Conservation (phyloP, 164 flowering plant species). For the Magnolia sinica region DNA sequence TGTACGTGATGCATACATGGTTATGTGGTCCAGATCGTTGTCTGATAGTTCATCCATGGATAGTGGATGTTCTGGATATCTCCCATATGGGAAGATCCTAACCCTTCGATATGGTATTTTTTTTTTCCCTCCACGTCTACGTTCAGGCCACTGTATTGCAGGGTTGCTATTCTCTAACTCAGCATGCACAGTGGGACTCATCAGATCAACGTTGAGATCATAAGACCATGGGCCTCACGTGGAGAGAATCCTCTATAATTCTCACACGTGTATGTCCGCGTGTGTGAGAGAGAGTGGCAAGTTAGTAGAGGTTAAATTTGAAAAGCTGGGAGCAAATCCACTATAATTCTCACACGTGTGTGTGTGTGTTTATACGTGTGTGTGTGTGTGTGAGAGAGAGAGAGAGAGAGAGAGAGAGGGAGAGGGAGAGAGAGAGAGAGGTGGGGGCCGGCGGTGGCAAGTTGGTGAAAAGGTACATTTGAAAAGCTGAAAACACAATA, state of each 20-base stretch:
- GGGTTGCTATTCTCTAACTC: neutral
- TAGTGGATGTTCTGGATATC: neutral
- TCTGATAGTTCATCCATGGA: neutral
- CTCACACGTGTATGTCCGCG: too few relatives aligned
- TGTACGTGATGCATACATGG: neutral
- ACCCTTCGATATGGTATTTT: neutral
- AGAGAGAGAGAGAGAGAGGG: constrained; percentile 3
- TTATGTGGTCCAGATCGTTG: neutral
- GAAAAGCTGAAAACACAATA: neutral
- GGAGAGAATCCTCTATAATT: neutral
- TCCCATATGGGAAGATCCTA: neutral
- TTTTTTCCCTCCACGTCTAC: neutral
- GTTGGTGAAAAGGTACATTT: neutral
- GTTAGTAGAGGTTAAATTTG: too few relatives aligned
- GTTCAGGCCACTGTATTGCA: neutral
- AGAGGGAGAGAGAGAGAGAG: constrained; percentile 3
- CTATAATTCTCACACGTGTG: too few relatives aligned
- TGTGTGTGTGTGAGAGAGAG: neutral
- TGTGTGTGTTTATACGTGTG: too few relatives aligned
- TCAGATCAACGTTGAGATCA: neutral
- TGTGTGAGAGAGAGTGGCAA: too few relatives aligned
- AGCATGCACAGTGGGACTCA: neutral
- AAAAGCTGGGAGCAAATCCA: neutral
- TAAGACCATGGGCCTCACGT: neutral
- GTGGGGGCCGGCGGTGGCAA: neutral